Evolutionary conservation across 2,329 filamentous ascomycete genomes (phyloP).

Genomic region (Beauveria pseudobassiana): DNA sequence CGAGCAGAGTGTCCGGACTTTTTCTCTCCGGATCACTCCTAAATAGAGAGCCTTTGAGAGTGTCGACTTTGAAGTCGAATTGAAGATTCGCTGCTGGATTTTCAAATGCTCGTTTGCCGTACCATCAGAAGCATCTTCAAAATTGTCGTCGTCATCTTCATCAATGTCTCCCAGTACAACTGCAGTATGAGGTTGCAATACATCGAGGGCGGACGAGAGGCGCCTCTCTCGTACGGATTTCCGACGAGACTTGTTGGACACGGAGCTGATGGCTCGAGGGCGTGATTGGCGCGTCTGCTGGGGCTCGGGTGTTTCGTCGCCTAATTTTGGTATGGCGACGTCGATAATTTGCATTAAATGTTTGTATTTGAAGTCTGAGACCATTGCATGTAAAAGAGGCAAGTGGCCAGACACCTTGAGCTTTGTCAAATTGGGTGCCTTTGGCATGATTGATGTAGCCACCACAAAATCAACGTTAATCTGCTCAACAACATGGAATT

Average conservation of each 20-base stretch:
- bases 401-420: conserved; percentile 86
- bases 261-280: conserved; percentile 38
- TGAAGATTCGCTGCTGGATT: conserved; percentile 89
- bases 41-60: conserved; percentile 86
- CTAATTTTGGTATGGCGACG: conserved; percentile 82
- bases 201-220: conserved; percentile 66
- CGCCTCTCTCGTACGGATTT: conserved; percentile 42
- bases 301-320: conserved; percentile 28
- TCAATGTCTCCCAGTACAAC: conserved; percentile 75
- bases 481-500: conserved; percentile 85
- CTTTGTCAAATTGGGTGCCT: conserved; percentile 86
- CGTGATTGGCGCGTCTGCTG: conserved; percentile 26
- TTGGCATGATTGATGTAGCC: conserved; percentile 95
- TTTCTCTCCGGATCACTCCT: conserved; percentile 72
- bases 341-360: conserved; percentile 93
- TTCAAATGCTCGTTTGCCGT: conserved; percentile 52
- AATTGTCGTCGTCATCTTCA: conserved; percentile 57
- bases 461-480: conserved; percentile 97
- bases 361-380: conserved; percentile 96
- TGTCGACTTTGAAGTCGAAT: conserved; percentile 93
- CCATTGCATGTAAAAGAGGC: conserved; percentile 81
- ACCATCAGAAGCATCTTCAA: conserved; percentile 59
- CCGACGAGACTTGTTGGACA: conserved; percentile 38
- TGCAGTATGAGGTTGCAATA: conserved; percentile 63
- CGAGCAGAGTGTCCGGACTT: conserved; percentile 72